Percentiles rank a stretch among this genome's conserved stretches.
Conservation (phyloP, 2,329 filamentous ascomycete species). For the Nothomitra cinnamomea region DNA sequence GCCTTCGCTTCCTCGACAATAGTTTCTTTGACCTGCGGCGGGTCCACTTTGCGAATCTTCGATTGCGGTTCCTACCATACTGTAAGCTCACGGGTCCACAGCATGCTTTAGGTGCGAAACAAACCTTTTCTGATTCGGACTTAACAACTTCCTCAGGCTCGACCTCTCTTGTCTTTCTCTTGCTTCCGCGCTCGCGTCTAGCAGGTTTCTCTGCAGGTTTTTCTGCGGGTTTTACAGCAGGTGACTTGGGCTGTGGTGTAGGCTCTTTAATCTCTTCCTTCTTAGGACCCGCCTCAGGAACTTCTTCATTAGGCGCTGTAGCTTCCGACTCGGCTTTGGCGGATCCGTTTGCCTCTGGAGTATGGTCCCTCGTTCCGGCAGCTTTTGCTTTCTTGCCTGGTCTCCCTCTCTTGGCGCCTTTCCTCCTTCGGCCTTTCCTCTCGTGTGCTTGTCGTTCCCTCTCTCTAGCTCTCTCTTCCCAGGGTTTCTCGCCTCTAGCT, state of each 20-base stretch:
- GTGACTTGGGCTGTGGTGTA: background rate
- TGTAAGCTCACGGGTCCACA: background rate
- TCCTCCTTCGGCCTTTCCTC: constrained; percentile 41
- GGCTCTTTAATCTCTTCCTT: constrained; percentile 7
- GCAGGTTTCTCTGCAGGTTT: background rate
- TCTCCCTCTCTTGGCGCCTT: constrained; percentile 34
- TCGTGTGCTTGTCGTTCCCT: constrained; percentile 44
- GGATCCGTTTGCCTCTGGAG: background rate
- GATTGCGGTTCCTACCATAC: constrained; percentile 21
- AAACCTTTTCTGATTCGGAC: constrained; percentile 4
- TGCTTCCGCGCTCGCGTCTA: background rate
- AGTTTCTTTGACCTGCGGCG: constrained; percentile 9
- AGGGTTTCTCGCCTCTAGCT: constrained; percentile 64
- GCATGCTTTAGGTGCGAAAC: background rate
- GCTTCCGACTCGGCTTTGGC: background rate
- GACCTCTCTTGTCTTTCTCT: constrained; percentile 4
- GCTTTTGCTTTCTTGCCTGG: constrained; percentile 40
- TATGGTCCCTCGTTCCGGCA: constrained; percentile 23
- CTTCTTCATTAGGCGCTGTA: constrained; percentile 37
- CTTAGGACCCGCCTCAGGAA: constrained; percentile 27
- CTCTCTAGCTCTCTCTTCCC: constrained; percentile 52
- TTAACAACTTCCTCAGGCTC: background rate
- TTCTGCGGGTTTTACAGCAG: background rate
- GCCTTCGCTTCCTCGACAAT: background rate
- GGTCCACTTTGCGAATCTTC: constrained; percentile 25